Evolutionary conservation across 1,284 basidiomycete species (phyloP), one percentile per base, ranked within the genome.

Genomic region (Tilletia caries): DNA sequence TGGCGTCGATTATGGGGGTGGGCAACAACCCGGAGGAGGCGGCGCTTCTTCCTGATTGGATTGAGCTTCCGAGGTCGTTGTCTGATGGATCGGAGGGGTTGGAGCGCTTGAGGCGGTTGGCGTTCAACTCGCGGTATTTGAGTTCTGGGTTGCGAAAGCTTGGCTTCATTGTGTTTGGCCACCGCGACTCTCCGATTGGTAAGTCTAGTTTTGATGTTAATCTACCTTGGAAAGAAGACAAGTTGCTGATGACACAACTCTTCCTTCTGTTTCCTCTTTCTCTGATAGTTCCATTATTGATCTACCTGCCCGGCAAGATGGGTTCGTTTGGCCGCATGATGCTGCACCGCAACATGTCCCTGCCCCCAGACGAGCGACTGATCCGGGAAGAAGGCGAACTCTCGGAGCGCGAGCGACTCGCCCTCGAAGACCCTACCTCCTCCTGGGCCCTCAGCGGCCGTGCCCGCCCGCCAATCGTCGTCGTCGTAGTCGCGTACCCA

Each of bases 81-180:
- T 50, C 78, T 25, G 75, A 75, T 34, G 81, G 81, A 37, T 64
- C 82, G 1, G 94, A 98, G 84, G 95, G 95, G 20, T 86, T 86
- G 32, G 88, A 89, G 76, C 89, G 95, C 41, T 86, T 98, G 13
- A 89, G 90, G 52, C 89, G 95, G 37, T 87, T 98, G 29, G 93
- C 94, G 0, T 98, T 98, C 88, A 98, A 98, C 86, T 88, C 92
- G 29, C 89, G 93, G 15, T 98, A 98, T 85, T 89, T 98, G 67
- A 90, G 91, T 73, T 88, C 88, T 8, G 95, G 91, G 3, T 87
- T 98, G 68, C 87, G 89, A 77, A 95, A 94, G 83, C 89, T 98
- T 48, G 96, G 95, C 0, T 98, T 98, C 87, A 96, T 98, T 86
- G 91, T 93, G 10, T 98, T 95, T 79, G 94, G 95, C 0, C 90